Conservation (phyloP, 768 basidiomycete species). For the Suillus cothurnatus region DNA sequence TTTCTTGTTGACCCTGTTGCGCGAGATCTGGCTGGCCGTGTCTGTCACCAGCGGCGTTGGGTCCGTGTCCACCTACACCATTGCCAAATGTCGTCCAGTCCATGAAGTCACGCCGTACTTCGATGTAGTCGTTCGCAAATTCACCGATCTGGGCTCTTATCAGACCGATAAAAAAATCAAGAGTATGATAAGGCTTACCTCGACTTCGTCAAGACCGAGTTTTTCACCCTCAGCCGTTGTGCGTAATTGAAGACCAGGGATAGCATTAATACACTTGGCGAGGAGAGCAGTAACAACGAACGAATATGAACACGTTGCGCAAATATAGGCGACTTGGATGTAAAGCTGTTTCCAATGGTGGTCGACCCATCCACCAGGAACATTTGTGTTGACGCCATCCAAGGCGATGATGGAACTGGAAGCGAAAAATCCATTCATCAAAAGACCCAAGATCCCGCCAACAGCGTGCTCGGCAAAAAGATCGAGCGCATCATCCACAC, state of each 20-base stretch:
- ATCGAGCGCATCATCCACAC: slow-evolving; percentile 89
- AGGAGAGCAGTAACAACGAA: slow-evolving; percentile 63
- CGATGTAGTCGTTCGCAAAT: slow-evolving; percentile 69
- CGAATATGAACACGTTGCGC: slow-evolving; percentile 57
- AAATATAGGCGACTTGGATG: slow-evolving; percentile 70
- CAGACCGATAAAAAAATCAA: not conserved
- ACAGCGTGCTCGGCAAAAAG: slow-evolving; percentile 91
- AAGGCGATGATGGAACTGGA: slow-evolving; percentile 61
- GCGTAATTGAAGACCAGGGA: slow-evolving; percentile 60
- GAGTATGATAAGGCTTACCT: slow-evolving; percentile 44
- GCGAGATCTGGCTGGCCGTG: slow-evolving; percentile 38
- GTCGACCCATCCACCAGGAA: slow-evolving; percentile 72
- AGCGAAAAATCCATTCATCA: slow-evolving; percentile 77
- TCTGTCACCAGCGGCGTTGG: slow-evolving; percentile 35
- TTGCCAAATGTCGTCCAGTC: slow-evolving; percentile 48
- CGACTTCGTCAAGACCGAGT: slow-evolving; percentile 70
- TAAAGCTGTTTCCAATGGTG: slow-evolving; percentile 79
- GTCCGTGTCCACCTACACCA: slow-evolving; percentile 10
- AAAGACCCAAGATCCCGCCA: slow-evolving; percentile 76
- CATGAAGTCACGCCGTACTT: slow-evolving; percentile 65
- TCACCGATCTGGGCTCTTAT: slow-evolving; percentile 54
- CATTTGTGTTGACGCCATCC: slow-evolving; percentile 62
- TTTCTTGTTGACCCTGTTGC: slow-evolving; percentile 8
- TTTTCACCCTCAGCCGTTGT: slow-evolving; percentile 57
- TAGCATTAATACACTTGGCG: slow-evolving; percentile 56